Conservation (phyloP, 2,329 filamentous ascomycete species). For the Claviceps maximensis region DNA sequence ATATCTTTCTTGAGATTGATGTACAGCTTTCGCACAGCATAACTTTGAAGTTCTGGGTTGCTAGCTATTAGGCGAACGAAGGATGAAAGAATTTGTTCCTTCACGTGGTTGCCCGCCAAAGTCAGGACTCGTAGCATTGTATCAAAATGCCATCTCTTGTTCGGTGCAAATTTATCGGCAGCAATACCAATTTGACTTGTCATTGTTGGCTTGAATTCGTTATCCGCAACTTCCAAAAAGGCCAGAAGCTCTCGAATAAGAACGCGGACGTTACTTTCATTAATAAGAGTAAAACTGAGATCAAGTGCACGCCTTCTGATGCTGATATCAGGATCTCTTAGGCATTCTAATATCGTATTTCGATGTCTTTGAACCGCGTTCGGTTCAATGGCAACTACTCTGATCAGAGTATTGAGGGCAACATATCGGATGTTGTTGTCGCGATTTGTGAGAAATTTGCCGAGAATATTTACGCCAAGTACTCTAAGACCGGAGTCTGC, state of each 20-base stretch:
- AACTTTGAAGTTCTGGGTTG: slow-evolving; percentile 86
- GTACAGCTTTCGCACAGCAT: slow-evolving; percentile 92
- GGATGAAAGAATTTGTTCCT: slow-evolving; percentile 93
- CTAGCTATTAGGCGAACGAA: slow-evolving; percentile 94
- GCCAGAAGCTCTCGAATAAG: slow-evolving; percentile 86
- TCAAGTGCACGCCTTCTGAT: slow-evolving; percentile 92
- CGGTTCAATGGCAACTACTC: slow-evolving; percentile 94
- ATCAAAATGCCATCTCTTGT: slow-evolving; percentile 96
- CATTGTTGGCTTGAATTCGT: slow-evolving; percentile 98
- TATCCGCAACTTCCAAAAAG: slow-evolving; percentile 93
- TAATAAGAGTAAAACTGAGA: slow-evolving; percentile 94
- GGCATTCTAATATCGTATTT: slow-evolving; percentile 92
- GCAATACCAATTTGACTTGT: slow-evolving; percentile 96
- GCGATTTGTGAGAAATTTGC: slow-evolving; percentile 95
- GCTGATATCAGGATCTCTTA: slow-evolving; percentile 95
- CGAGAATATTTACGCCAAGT: slow-evolving; percentile 92
- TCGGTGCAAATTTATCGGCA: slow-evolving; percentile 88
- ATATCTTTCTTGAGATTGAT: slow-evolving; percentile 87
- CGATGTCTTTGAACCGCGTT: slow-evolving; percentile 95
- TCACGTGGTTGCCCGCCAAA: slow-evolving; percentile 90
- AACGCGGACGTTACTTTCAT: slow-evolving; percentile 88
- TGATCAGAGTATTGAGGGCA: slow-evolving; percentile 91
- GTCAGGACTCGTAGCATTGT: slow-evolving; percentile 93
- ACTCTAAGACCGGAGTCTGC: slow-evolving; percentile 91
- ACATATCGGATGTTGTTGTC: slow-evolving; percentile 99